These are phyloP conservation scores for Pseudogymnoascus sp. DNA, from an alignment of 2,329 filamentous ascomycete genomes.

Conservation along the genomic window DNA sequence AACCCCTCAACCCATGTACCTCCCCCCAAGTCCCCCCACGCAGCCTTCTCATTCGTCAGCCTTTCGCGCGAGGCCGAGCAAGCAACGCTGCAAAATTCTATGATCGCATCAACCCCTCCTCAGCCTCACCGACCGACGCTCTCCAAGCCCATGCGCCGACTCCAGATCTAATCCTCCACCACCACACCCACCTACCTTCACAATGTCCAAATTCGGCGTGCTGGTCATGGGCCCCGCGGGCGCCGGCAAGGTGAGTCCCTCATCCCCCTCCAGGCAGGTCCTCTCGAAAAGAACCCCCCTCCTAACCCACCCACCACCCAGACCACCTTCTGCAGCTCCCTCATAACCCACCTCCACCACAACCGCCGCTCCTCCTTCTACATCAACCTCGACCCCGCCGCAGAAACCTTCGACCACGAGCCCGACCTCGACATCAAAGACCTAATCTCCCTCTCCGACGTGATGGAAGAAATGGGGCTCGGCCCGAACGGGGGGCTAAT, in stretches of 20 bases:
- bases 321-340: conserved; percentile 88
- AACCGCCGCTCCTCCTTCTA: conserved; percentile 94
- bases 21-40: neutral
- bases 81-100: neutral
- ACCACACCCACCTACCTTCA: conserved; percentile 14
- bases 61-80: neutral
- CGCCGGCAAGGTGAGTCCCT: conserved; percentile 66
- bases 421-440: conserved; percentile 95
- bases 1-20: neutral
- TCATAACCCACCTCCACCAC: conserved; percentile 87
- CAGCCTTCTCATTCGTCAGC: neutral
- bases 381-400: conserved; percentile 95
- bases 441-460: conserved; percentile 85
- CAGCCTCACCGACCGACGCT: neutral
- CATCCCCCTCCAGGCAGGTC: neutral
- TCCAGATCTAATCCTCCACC: neutral
- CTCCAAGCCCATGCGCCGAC: neutral
- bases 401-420: conserved; percentile 82
- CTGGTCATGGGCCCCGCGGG: conserved; percentile 95
- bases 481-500: conserved; percentile 90
- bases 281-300: conserved; percentile 9
- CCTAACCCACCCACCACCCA: conserved; percentile 28
- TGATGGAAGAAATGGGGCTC: conserved; percentile 88
- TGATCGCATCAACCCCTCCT: conserved; percentile 1
- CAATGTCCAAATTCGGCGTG: conserved; percentile 88